Percentiles rank a stretch among this genome's conserved stretches.
These are phyloP conservation scores for Clarireedia homoeocarpa DNA, from an alignment of 2,329 filamentous ascomycete genomes.

Conservation along the genomic window DNA sequence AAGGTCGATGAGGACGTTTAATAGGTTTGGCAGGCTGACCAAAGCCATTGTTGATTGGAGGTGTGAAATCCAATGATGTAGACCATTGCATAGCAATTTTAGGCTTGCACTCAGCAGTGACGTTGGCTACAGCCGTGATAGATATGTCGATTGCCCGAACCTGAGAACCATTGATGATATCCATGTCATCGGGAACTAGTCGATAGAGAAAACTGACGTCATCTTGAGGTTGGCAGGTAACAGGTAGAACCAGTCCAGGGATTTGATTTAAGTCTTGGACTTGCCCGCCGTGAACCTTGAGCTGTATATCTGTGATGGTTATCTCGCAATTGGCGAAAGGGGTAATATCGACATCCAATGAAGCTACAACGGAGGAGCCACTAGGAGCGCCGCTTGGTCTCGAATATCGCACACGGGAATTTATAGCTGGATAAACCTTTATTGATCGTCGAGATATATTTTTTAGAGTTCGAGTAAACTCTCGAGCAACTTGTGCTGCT, in stretches of 20 bases:
- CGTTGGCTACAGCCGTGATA: constrained; percentile 51
- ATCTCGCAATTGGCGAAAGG: constrained; percentile 60
- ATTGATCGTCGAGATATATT: constrained; percentile 56
- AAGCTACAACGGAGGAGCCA: constrained; percentile 55
- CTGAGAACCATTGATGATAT: constrained; percentile 36
- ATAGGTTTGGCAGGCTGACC: constrained; percentile 49
- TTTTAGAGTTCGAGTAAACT: constrained; percentile 55
- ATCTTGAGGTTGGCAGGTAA: constrained; percentile 61
- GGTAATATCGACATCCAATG: constrained; percentile 68
- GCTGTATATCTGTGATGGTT: constrained; percentile 49
- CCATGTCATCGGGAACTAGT: constrained; percentile 40
- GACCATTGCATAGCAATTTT: constrained; percentile 59
- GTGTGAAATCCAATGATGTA: constrained; percentile 61
- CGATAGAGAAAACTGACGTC: constrained; percentile 70
- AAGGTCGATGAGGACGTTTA: constrained; percentile 52
- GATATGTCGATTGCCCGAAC: constrained; percentile 47
- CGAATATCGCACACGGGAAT: constrained; percentile 66
- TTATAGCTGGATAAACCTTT: constrained; percentile 59
- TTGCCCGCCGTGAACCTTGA: constrained; percentile 49
- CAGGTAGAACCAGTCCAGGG: constrained; percentile 44
- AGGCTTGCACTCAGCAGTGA: constrained; percentile 52
- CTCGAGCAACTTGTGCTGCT: constrained; percentile 49
- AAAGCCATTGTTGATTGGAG: constrained; percentile 56
- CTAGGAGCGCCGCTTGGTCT: constrained; percentile 49
- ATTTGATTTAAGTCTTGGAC: constrained; percentile 49